Evolutionary conservation across 306 rosid species (phyloP).

Genomic region (Rosa multiflora): DNA sequence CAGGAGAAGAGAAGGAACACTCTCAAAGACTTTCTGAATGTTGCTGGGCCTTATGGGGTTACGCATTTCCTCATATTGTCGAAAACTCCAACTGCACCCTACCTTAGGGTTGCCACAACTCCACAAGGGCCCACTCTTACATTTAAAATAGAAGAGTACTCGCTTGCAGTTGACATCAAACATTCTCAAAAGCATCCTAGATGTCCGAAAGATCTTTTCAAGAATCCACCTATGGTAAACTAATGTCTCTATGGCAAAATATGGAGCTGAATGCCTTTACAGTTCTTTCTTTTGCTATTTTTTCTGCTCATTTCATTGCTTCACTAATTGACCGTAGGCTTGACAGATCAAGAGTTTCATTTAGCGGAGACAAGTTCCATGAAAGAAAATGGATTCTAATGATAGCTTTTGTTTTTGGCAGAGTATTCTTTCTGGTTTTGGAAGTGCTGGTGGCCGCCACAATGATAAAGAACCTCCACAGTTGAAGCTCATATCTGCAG

Average conservation of each 20-base stretch:
- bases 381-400: background rate
- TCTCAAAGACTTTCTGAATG: constrained; percentile 81
- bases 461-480: constrained; percentile 27
- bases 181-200: constrained; percentile 80
- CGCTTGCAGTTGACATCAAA: constrained; percentile 76
- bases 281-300: background rate
- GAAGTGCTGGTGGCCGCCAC: constrained; percentile 15
- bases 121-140: constrained; percentile 97
- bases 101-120: constrained; percentile 84
- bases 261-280: background rate
- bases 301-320: background rate
- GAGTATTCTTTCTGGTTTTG: constrained; percentile 96
- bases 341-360: background rate
- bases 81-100: constrained; percentile 70
- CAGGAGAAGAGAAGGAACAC: constrained; percentile 94
- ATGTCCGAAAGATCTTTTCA: constrained; percentile 88
- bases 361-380: background rate
- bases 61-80: constrained; percentile 93
- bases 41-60: constrained; percentile 97
- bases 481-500: constrained; percentile 68
- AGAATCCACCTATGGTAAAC: constrained; percentile 86
- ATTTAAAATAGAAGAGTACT: constrained; percentile 72
- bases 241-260: constrained; percentile 3
- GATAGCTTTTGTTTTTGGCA: constrained; percentile 31
- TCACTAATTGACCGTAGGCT: background rate